Conservation (phyloP, 495 filamentous ascomycete species). For the Aspergillus olivimuriae region DNA sequence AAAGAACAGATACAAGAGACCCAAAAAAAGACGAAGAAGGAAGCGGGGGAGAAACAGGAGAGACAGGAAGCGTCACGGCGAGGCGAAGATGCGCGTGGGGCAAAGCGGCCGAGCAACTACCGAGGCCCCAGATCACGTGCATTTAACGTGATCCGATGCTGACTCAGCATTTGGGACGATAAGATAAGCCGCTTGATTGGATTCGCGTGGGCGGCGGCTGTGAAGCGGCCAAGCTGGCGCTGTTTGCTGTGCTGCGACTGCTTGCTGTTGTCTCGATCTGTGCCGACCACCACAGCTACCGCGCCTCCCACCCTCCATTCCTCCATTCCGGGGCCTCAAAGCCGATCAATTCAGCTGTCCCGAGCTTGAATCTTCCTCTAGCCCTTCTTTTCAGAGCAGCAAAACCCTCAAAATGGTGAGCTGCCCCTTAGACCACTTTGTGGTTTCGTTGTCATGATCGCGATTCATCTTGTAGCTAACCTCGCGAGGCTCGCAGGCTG, state of each 20-base stretch:
- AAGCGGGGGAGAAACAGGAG: conserved; percentile 1
- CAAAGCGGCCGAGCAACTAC: conserved; percentile 11
- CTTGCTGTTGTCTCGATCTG: conserved; percentile 2
- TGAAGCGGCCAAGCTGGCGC: conserved; percentile 24
- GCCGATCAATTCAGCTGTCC: too few species aligned
- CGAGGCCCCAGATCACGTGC: conserved; percentile 24
- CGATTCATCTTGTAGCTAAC: conserved; percentile 6
- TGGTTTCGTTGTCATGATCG: not conserved
- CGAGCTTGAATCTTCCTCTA: conserved; percentile 8
- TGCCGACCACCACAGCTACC: conserved; percentile 3
- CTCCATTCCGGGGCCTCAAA: too few species aligned
- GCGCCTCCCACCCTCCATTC: conserved; percentile 3
- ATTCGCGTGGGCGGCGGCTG: too few species aligned
- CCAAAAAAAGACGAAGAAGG: not conserved
- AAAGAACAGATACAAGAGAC: not conserved
- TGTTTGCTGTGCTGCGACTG: conserved; percentile 20
- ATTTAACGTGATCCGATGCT: conserved; percentile 12
- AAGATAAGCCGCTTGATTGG: conserved; percentile 28
- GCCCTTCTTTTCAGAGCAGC: not conserved
- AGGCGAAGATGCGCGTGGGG: conserved; percentile 11
- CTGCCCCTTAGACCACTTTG: too few species aligned
- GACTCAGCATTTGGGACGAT: too few species aligned
- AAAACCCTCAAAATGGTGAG: conserved; percentile 6
- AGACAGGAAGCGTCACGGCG: not conserved
- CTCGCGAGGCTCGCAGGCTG: conserved; percentile 42